These are phyloP conservation scores for Solanum peruvianum DNA, from an alignment of 257 asterid genomes.

Conservation along the genomic window DNA sequence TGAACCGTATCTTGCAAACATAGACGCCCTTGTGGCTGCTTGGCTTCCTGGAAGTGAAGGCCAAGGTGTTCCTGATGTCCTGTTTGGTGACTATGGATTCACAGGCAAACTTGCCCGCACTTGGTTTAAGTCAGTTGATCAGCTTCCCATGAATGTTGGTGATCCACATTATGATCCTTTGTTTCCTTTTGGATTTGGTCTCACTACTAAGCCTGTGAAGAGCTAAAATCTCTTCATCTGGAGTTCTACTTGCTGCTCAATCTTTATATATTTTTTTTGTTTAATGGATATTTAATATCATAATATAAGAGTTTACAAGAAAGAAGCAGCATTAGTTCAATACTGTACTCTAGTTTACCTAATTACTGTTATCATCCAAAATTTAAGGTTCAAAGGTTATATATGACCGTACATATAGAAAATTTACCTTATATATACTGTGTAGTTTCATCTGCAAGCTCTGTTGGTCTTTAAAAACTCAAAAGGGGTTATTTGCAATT, in stretches of 20 bases:
- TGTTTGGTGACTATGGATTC: slow-evolving; percentile 44
- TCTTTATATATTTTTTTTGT: background rate
- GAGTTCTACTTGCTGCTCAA: background rate
- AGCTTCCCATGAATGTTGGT: slow-evolving; percentile 55
- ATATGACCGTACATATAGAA: too few species aligned
- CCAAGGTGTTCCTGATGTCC: slow-evolving; percentile 43
- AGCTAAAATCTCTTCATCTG: background rate
- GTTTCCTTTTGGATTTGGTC: slow-evolving; percentile 48
- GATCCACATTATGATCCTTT: slow-evolving; percentile 43
- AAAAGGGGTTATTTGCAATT: background rate
- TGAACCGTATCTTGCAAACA: slow-evolving; percentile 34
- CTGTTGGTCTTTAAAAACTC: background rate
- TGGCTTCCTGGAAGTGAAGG: slow-evolving; percentile 67
- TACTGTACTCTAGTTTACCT: background rate
- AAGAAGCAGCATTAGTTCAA: background rate
- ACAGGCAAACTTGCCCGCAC: slow-evolving; percentile 44
- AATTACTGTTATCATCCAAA: background rate
- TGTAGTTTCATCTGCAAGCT: background rate
- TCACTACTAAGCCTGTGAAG: slow-evolving; percentile 10
- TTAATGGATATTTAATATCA: background rate
- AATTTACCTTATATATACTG: too few species aligned
- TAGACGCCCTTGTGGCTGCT: slow-evolving; percentile 47
- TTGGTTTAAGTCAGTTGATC: slow-evolving; percentile 49
- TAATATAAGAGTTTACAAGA: background rate
- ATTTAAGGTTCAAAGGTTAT: background rate